phyloP scores from a whole-genome alignment of 1,284 basidiomycete genomes.

The Cystobasidium sp. region DNA sequence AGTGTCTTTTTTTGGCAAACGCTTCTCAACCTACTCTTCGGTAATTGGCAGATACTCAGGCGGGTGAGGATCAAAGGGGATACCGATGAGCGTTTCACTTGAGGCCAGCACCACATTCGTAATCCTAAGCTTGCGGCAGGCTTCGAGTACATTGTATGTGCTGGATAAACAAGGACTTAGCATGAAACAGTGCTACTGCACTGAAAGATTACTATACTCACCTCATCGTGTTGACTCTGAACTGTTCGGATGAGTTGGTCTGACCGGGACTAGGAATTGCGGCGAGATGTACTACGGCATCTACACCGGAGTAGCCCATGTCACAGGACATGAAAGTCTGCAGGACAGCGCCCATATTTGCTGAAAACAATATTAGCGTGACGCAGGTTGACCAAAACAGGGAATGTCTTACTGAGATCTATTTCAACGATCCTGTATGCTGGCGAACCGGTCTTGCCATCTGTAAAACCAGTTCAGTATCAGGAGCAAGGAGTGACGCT shows the following conservation, averaged over 20 bases:
- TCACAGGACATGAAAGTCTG: slow-evolving; percentile 54
- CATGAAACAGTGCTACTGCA: background rate
- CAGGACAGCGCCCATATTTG: slow-evolving; percentile 44
- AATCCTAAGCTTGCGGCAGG: slow-evolving; percentile 56
- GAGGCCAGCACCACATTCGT: slow-evolving; percentile 56
- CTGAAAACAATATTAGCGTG: background rate
- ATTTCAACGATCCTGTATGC: slow-evolving; percentile 43
- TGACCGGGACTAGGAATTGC: slow-evolving; percentile 57
- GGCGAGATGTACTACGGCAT: slow-evolving; percentile 58
- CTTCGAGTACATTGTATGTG: slow-evolving; percentile 59
- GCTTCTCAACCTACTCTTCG: slow-evolving; percentile 52
- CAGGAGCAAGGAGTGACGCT: background rate
- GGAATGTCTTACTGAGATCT: slow-evolving; percentile 23
- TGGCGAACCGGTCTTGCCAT: slow-evolving; percentile 43
- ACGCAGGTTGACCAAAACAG: background rate
- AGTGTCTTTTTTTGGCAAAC: background rate
- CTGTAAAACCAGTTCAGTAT: background rate
- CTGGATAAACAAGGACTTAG: background rate
- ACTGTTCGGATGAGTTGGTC: slow-evolving; percentile 55
- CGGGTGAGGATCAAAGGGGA: slow-evolving; percentile 56
- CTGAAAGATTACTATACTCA: background rate
- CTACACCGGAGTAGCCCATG: slow-evolving; percentile 56
- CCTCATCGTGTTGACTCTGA: slow-evolving; percentile 56
- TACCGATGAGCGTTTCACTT: slow-evolving; percentile 58
- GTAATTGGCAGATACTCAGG: slow-evolving; percentile 56